Evolutionary conservation across 495 filamentous ascomycete species (phyloP).

Genomic region (Penicillium paradoxum): DNA sequence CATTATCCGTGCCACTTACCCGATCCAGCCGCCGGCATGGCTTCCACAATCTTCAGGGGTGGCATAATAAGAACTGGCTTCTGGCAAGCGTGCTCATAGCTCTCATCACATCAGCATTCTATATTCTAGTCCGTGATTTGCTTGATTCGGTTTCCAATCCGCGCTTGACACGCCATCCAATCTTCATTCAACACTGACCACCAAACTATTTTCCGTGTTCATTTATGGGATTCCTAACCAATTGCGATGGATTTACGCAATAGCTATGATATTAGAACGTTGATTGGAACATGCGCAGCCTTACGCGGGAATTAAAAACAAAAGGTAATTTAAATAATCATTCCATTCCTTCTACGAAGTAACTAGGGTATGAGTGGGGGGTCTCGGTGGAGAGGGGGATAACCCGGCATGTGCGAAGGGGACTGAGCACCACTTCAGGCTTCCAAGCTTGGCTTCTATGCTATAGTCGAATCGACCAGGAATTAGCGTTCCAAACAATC

Average conservation of each 20-base stretch:
- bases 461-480: background rate
- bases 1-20: conserved; percentile 4
- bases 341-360: background rate
- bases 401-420: background rate
- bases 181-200: conserved; percentile 3
- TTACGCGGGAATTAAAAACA: conserved; percentile 3
- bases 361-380: background rate
- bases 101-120: background rate
- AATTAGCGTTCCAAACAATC: conserved; percentile 19
- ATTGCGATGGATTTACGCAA: background rate
- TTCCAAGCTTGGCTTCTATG: background rate
- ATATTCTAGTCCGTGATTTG: background rate
- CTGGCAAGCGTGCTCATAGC: background rate
- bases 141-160: conserved; percentile 5
- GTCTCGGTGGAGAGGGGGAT: too few relatives aligned
- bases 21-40: background rate
- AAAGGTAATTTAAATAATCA: background rate
- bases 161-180: conserved; percentile 17
- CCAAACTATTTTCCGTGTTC: background rate
- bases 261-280: conserved; percentile 3
- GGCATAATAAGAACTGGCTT: background rate
- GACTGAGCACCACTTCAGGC: background rate
- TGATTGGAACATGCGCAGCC: conserved; percentile 2
- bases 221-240: background rate
- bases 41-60: background rate